Conservation (phyloP, 768 basidiomycete genomes). For the Lentinus tigrinus region DNA sequence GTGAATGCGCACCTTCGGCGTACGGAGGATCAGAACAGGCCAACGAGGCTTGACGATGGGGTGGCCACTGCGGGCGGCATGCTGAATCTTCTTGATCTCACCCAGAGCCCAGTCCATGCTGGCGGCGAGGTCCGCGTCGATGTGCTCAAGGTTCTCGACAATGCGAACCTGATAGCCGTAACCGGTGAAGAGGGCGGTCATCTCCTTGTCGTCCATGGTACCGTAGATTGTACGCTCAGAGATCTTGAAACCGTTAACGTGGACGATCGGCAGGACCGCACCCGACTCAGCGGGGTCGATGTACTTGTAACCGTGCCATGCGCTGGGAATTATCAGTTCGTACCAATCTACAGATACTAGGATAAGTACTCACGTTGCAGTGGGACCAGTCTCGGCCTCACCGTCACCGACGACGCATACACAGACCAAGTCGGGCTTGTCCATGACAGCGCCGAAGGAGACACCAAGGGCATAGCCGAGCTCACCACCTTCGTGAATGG, state of each 20-base stretch:
- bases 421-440: constrained; percentile 82
- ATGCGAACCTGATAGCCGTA: constrained; percentile 91
- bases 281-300: constrained; percentile 89
- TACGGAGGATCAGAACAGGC: constrained; percentile 84
- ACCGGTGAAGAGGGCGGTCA: constrained; percentile 71
- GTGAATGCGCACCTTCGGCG: constrained; percentile 62
- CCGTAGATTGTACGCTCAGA: constrained; percentile 88
- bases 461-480: constrained; percentile 87
- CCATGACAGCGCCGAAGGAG: constrained; percentile 88
- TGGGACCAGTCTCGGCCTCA: constrained; percentile 81
- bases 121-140: constrained; percentile 79
- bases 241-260: constrained; percentile 89
- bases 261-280: constrained; percentile 87
- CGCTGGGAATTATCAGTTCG: constrained; percentile 32
- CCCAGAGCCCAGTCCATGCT: constrained; percentile 78
- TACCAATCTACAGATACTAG: background rate
- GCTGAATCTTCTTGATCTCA: constrained; percentile 77
- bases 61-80: constrained; percentile 70
- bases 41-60: constrained; percentile 87
- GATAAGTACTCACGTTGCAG: constrained; percentile 45
- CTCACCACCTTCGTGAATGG: constrained; percentile 91
- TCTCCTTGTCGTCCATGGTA: constrained; percentile 87
- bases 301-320: constrained; percentile 89
- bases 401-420: constrained; percentile 87
- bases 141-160: constrained; percentile 61